A percentile compares a stretch with the other conserved stretches of the same genome.
These are phyloP conservation scores for Saccharomyces pastorianus DNA, from an alignment of 1,139 yeast genomes.

Conservation along the genomic window DNA sequence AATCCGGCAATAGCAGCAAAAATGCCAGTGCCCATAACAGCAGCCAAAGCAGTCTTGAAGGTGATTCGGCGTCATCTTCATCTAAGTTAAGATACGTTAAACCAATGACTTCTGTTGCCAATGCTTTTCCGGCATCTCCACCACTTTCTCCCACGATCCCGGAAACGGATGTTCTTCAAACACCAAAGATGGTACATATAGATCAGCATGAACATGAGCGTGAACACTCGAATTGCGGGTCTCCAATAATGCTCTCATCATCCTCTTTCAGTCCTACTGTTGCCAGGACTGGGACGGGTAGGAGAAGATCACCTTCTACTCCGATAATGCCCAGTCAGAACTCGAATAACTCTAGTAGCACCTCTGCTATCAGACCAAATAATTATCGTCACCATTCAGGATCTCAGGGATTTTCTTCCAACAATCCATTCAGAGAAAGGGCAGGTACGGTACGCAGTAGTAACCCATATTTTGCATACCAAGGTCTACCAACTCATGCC, in stretches of 20 bases:
- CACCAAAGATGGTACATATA: conserved; percentile 3
- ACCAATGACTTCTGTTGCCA: conserved; percentile 6
- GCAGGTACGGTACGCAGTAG: conserved; percentile 2
- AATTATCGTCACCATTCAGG: conserved; percentile 9
- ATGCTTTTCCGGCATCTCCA: not conserved
- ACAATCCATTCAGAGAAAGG: conserved; percentile 12
- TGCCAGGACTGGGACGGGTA: conserved; percentile 4
- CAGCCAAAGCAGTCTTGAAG: not conserved
- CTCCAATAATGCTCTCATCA: not conserved
- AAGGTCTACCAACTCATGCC: conserved; percentile 20
- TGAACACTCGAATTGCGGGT: conserved; percentile 3
- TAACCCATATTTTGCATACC: conserved; percentile 16
- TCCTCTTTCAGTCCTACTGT: not conserved
- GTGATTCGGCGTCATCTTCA: not conserved
- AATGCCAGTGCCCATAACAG: conserved; percentile 1
- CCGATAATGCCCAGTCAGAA: conserved; percentile 18
- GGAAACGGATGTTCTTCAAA: conserved; percentile 1
- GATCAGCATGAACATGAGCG: conserved; percentile 3
- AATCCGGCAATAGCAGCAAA: conserved; percentile 6
- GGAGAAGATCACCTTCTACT: conserved; percentile 23
- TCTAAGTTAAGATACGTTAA: conserved; percentile 2
- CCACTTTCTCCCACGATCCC: not conserved
- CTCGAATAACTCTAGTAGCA: conserved; percentile 3
- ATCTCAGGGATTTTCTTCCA: conserved; percentile 7
- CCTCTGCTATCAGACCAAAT: not conserved